Evolutionary conservation across 495 filamentous ascomycete genomes (phyloP).

Genomic region (Penicillium dipodomyicola): DNA sequence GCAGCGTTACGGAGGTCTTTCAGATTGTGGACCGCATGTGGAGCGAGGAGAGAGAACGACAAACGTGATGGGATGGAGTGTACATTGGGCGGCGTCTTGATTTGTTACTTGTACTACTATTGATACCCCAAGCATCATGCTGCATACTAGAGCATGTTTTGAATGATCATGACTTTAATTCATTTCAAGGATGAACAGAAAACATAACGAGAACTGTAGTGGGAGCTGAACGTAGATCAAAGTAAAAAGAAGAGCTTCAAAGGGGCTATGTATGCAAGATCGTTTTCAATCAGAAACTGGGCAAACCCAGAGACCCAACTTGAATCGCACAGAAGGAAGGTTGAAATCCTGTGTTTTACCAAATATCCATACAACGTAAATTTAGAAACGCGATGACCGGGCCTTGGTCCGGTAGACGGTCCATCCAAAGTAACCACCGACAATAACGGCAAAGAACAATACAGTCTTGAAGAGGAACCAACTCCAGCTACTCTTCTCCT

Average conservation of each 20-base stretch:
- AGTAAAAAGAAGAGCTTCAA: conserved; percentile 14
- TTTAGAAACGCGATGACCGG: conserved; percentile 74
- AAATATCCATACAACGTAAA: conserved; percentile 6
- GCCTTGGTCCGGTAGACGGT: conserved; percentile 74
- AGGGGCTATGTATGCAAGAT: conserved; percentile 32
- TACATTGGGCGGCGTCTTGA: conserved; percentile 1
- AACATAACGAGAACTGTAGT: conserved; percentile 13
- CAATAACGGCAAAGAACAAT: conserved; percentile 66
- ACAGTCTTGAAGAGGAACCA: conserved; percentile 91
- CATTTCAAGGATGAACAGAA: conserved; percentile 25
- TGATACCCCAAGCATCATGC: conserved; percentile 8
- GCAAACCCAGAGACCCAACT: conserved; percentile 6
- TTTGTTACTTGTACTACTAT: background rate
- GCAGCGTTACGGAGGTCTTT: conserved; percentile 84
- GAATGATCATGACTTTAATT: conserved; percentile 27
- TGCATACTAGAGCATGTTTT: conserved; percentile 1
- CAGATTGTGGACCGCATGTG: conserved; percentile 86
- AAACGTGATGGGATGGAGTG: conserved; percentile 6
- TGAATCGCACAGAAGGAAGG: background rate
- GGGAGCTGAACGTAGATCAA: conserved; percentile 3
- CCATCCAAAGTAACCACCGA: conserved; percentile 77
- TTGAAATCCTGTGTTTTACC: background rate
- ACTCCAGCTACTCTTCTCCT: conserved; percentile 68
- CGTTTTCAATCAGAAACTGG: conserved; percentile 19
- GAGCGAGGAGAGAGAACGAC: conserved; percentile 51